Evolutionary conservation across 768 basidiomycete species (phyloP).

Genomic region (Kwoniella dejecticola): DNA sequence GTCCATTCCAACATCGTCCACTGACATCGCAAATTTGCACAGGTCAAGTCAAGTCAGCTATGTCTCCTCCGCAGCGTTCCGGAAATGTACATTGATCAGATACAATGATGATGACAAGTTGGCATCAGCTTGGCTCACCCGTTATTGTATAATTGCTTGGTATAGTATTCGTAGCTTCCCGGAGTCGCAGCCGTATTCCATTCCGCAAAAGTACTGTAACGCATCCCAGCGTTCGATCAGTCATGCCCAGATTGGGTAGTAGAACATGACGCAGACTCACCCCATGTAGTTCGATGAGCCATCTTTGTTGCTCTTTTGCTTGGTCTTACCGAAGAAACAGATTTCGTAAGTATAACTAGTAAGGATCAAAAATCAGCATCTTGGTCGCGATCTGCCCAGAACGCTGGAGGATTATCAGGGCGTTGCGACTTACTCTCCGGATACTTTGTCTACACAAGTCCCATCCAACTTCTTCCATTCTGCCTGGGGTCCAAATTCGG

Average conservation of each 20-base stretch:
- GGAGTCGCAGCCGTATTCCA: constrained; percentile 72
- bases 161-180: constrained; percentile 71
- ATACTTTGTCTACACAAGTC: constrained; percentile 74
- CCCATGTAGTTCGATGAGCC: constrained; percentile 77
- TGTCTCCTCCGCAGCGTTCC: background rate
- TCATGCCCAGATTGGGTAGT: background rate
- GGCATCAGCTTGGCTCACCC: constrained; percentile 35
- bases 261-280: constrained; percentile 60
- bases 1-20: constrained; percentile 94
- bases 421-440: constrained; percentile 75
- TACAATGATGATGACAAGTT: background rate
- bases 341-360: constrained; percentile 88
- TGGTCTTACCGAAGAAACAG: constrained; percentile 85
- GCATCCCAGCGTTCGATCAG: background rate
- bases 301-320: constrained; percentile 82
- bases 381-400: too few relatives aligned
- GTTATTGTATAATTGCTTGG: constrained; percentile 73
- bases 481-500: constrained; percentile 70
- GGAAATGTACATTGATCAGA: too few relatives aligned
- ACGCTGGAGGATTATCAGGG: background rate
- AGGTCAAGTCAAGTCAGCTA: background rate
- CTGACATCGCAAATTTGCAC: constrained; percentile 59
- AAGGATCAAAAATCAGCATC: background rate
- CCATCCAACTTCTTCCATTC: constrained; percentile 96
- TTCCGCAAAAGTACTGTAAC: constrained; percentile 62